Base-by-base conservation (phyloP, 305 asterid genomes). In the Salvia sclarea region DNA sequence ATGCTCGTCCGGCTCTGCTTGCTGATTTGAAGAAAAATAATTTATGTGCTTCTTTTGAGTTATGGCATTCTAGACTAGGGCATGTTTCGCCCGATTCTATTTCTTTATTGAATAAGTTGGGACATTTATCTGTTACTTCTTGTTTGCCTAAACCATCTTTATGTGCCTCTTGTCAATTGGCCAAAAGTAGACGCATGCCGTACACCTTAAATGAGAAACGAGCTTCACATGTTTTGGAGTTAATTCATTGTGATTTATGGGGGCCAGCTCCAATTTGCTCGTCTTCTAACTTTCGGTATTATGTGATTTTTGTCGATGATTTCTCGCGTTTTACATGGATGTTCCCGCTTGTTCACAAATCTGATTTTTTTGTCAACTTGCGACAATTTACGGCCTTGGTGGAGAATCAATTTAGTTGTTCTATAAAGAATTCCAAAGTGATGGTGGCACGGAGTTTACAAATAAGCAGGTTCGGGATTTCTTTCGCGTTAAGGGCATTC, bases 361-460 rank as follows among this genome's bases (percentile, higher is more conserved):
- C 22, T 5, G n/a, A 55, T 55, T 55, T 30, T 55, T 1, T 55
- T 41, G 28, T 12, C 28, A 55, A n/a, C 43, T 55, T 13, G 9
- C 30, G 1, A n/a, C 43, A 13, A 0, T 55, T 55, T 55, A 4
- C 30, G 1, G 28, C 9, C 0, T 54, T 54, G 40, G 62, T 28
- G 21, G 62, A 53, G 14, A 55, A 55, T n/a, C 21, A 28, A 41
- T 28, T 55, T 55, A 3, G n/a, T n/a, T 0, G 43, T 0, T 5
- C 2, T 1, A 5, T 54, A 2, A 68, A 21, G 7, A 16, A 2
- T 66, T 66, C 52, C 61, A 66, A 50, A 66, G 50, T n/a, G 62
- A 66, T 52, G 45, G 71, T 14, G 64, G 72, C 4, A 50, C 63
- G 3, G 43, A 67, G 22, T 67, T 67, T 38, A 38, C 53, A 0